phyloP scores from a whole-genome alignment of 768 basidiomycete genomes.

The Lactarius akahatsu region DNA sequence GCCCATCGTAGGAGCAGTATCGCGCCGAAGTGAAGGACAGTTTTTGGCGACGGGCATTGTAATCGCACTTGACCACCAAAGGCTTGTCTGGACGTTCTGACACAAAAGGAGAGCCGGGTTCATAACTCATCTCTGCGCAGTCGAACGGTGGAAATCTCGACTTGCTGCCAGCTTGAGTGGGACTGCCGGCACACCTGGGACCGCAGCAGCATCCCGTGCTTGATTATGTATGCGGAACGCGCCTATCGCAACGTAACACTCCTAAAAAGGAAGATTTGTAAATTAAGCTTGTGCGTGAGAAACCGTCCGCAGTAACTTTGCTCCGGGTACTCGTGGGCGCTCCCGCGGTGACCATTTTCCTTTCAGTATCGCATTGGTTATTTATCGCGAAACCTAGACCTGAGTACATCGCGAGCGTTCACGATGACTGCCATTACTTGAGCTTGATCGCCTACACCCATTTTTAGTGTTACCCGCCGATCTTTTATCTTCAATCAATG shows the following conservation, averaged over 20 bases:
- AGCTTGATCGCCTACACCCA: no score
- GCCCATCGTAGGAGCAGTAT: conserved; percentile 72
- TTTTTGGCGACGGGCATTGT: conserved; percentile 69
- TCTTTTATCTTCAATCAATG: no score
- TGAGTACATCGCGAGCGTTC: no score
- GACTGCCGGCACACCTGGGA: not conserved
- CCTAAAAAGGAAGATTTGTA: no score
- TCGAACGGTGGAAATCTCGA: conserved; percentile 3
- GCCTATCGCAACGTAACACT: not conserved
- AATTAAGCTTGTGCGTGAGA: no score
- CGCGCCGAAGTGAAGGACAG: conserved; percentile 79
- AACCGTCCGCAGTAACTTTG: not conserved
- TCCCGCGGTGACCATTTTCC: no score
- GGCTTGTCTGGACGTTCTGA: conserved; percentile 58
- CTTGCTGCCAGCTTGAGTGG: not conserved
- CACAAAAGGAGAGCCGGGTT: not conserved
- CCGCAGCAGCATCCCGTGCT: not conserved
- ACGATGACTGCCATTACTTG: no score
- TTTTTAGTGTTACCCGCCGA: no score
- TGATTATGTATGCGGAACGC: not conserved
- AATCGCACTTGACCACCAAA: conserved; percentile 80
- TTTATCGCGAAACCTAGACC: no score
- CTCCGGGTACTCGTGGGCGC: no score
- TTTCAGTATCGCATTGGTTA: no score
- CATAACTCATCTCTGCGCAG: conserved; percentile 18